Conservation (phyloP, 768 basidiomycete genomes). For the Leucosporidium creatinivorum region DNA sequence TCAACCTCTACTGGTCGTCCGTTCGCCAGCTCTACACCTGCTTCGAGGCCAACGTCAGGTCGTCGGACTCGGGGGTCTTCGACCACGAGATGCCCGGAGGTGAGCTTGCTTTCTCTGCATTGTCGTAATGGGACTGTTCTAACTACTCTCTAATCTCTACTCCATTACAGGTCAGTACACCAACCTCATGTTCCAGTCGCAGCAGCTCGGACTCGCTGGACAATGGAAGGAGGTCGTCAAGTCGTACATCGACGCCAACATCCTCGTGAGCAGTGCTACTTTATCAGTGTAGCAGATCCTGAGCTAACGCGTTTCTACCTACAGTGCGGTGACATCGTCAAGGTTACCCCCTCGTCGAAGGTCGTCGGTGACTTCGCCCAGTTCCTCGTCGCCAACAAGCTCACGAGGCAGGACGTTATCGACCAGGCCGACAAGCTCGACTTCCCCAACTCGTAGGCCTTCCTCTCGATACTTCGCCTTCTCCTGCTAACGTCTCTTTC, state of each 20-base stretch:
- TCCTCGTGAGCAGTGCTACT: slow-evolving; percentile 68
- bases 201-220: slow-evolving; percentile 90
- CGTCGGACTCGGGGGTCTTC: slow-evolving; percentile 80
- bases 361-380: slow-evolving; percentile 99
- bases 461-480: slow-evolving; percentile 6
- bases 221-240: slow-evolving; percentile 97
- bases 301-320: too few species aligned
- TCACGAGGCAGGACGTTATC: slow-evolving; percentile 78
- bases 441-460: slow-evolving; percentile 80
- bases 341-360: slow-evolving; percentile 98
- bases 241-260: slow-evolving; percentile 97
- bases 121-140: too few species aligned
- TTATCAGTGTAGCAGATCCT: too few species aligned
- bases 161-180: slow-evolving; percentile 45
- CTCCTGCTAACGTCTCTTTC: neutral
- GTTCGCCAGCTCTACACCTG: slow-evolving; percentile 89
- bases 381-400: slow-evolving; percentile 72
- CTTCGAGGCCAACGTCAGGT: slow-evolving; percentile 96
- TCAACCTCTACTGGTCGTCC: slow-evolving; percentile 98
- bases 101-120: neutral
- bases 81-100: slow-evolving; percentile 95
- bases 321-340: slow-evolving; percentile 93
- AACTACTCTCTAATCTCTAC: too few species aligned
- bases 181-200: slow-evolving; percentile 76
- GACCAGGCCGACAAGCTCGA: slow-evolving; percentile 81